A percentile compares a stretch with the other conserved stretches of the same genome.
Evolutionary conservation across 768 basidiomycete species (phyloP).

Genomic region (Galerina sulciceps): DNA sequence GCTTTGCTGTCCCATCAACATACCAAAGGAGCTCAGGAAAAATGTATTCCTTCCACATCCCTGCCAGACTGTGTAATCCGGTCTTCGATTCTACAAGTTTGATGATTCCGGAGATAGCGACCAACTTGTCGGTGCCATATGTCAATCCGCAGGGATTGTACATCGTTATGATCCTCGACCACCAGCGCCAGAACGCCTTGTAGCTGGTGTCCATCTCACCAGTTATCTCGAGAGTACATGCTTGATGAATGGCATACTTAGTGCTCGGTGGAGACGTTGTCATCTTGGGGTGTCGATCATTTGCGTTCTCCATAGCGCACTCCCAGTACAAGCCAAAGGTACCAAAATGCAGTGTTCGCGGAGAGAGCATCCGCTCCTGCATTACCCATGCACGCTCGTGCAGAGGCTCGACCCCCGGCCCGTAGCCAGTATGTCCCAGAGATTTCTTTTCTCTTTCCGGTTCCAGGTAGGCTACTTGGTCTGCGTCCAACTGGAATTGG

Average conservation of each 20-base stretch:
- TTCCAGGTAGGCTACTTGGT: not conserved
- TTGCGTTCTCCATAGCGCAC: conserved; percentile 1
- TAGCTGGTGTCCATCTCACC: conserved; percentile 12
- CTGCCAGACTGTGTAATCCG: conserved; percentile 5
- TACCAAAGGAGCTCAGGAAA: conserved; percentile 14
- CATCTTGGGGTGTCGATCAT: not conserved
- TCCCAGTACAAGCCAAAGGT: conserved; percentile 10
- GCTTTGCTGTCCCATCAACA: not conserved
- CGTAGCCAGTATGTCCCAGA: conserved; percentile 1
- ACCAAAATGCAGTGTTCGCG: conserved; percentile 9
- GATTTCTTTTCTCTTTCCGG: conserved; percentile 1
- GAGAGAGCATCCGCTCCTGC: conserved; percentile 14
- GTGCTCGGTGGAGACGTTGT: not conserved
- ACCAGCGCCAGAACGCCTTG: conserved; percentile 10
- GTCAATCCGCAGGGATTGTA: conserved; percentile 14
- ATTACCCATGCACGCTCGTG: conserved; percentile 15
- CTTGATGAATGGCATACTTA: conserved; percentile 6
- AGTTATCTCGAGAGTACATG: conserved; percentile 3
- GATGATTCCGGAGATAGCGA: conserved; percentile 9
- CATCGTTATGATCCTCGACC: conserved; percentile 8
- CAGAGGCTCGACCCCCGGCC: conserved; percentile 9
- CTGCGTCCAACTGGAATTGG: not conserved
- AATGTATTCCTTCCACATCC: conserved; percentile 14
- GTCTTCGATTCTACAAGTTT: conserved; percentile 10
- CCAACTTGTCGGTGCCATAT: conserved; percentile 13